Evolutionary conservation across 345 rosid species (phyloP), one percentile per base, ranked within the genome.

Genomic region (Citropsis articulata): DNA sequence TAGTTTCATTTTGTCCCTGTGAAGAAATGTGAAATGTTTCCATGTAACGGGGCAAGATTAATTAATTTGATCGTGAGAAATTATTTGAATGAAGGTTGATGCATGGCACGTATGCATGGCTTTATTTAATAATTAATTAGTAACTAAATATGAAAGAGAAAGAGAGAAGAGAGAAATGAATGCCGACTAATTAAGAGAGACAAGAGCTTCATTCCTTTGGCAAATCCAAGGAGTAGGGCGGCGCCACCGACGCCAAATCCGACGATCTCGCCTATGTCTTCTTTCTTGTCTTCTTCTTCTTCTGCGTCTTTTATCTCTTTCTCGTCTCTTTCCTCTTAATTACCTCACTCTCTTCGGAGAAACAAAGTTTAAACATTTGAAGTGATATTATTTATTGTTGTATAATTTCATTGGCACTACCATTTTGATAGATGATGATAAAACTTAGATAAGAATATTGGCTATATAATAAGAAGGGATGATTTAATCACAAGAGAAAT

Each of bases 161-260:
- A 19, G 36, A 10, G 33, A 28, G n/a, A 24, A 60, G 33, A 56
- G 62, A 33, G 28, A 59, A n/a, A 19, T 57, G 25, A 38, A 65
- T 70, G 85, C 84, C 81, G 83, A 36, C 81, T 33, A 12, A 33
- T 12, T 45, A 45, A 45, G 77, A 24, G 79, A 38, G 89, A 87
- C 88, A 87, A 86, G 65, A 87, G 66, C 83, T 78, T 66, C 66
- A 36, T 63, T 82, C 85, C 85, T 77, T 73, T 75, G 86, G 83
- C 87, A 88, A 87, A 85, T 88, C 78, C 91, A 90, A 88, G 83
- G 86, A 45, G 40, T 71, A 78, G 90, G 89, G 89, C 89, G 87
- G 88, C 90, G 85, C 81, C 87, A 60, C 78, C 88, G 83, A 88
- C 90, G 86, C 88, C 81, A 80, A 42, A 75, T 78, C 83, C 78